Percentiles rank a stretch among this genome's conserved stretches.
These are phyloP conservation scores for Rosellinia necatrix DNA, from an alignment of 2,329 filamentous ascomycete species.

Conservation along the genomic window DNA sequence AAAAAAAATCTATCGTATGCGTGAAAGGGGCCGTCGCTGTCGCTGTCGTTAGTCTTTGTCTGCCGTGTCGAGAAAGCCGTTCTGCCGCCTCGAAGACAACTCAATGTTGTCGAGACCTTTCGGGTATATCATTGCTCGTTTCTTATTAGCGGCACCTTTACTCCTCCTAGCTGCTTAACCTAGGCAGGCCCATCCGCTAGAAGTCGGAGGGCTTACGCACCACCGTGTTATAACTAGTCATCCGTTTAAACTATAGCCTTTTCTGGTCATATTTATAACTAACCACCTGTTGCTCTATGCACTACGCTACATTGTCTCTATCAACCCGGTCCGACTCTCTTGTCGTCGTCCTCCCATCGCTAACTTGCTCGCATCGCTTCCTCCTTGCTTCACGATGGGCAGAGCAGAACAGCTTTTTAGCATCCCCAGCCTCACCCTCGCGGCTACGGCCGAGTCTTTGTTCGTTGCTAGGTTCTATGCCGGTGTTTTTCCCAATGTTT, in stretches of 20 bases:
- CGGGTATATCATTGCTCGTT: no score
- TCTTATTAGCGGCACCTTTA: not conserved
- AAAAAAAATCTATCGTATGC: no score
- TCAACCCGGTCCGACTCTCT: not conserved
- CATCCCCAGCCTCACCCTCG: constrained; percentile 35
- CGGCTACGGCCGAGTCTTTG: constrained; percentile 33
- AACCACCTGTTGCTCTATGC: not conserved
- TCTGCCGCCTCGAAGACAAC: no score
- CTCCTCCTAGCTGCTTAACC: not conserved
- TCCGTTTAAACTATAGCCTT: not conserved
- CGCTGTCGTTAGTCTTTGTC: no score
- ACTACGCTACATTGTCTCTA: not conserved
- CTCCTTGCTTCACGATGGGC: constrained; percentile 13
- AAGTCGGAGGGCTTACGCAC: not conserved
- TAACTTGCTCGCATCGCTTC: not conserved
- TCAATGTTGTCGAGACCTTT: no score
- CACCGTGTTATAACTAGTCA: not conserved
- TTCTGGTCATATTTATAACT: no score
- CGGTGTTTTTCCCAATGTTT: constrained; percentile 14
- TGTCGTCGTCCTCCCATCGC: not conserved
- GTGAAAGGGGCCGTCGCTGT: no score
- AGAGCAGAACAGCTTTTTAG: constrained; percentile 28
- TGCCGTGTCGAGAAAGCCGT: no score
- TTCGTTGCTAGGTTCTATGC: constrained; percentile 35
- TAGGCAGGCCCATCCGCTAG: not conserved